phyloP scores from a whole-genome alignment of 805 yeast species.

The Kluyveromyces starmeri region DNA sequence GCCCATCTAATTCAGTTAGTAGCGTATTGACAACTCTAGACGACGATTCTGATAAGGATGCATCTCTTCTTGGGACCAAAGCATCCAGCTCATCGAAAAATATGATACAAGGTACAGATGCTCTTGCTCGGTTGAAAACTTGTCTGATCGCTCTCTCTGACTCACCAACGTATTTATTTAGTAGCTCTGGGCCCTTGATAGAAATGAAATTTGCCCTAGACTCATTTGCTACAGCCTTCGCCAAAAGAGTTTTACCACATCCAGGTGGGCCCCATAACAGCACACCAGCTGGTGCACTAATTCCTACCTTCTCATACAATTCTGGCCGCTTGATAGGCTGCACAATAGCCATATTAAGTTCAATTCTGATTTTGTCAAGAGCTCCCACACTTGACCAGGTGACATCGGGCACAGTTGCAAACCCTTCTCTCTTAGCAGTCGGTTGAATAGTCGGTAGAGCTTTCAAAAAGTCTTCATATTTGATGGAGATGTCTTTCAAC shows the following conservation, averaged over 20 bases:
- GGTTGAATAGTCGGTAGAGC: slow-evolving; percentile 95
- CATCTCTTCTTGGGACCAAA: slow-evolving; percentile 86
- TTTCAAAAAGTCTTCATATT: slow-evolving; percentile 65
- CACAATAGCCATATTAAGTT: slow-evolving; percentile 93
- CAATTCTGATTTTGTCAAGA: slow-evolving; percentile 66
- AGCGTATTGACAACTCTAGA: slow-evolving; percentile 92
- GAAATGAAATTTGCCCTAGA: slow-evolving; percentile 93
- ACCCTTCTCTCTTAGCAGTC: slow-evolving; percentile 95
- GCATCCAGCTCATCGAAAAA: slow-evolving; percentile 97
- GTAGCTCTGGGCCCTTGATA: slow-evolving; percentile 89
- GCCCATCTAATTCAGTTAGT: slow-evolving; percentile 89
- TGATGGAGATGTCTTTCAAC: slow-evolving; percentile 65
- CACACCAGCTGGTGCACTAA: slow-evolving; percentile 94
- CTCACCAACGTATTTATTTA: slow-evolving; percentile 94
- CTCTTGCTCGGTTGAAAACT: slow-evolving; percentile 85
- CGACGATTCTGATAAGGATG: slow-evolving; percentile 78
- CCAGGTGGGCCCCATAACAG: slow-evolving; percentile 99
- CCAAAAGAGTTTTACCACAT: slow-evolving; percentile 92
- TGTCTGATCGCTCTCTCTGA: slow-evolving; percentile 90
- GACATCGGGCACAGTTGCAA: slow-evolving; percentile 97
- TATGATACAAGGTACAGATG: slow-evolving; percentile 87
- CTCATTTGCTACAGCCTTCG: slow-evolving; percentile 97
- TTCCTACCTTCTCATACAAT: slow-evolving; percentile 80
- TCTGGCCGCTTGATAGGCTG: slow-evolving; percentile 95
- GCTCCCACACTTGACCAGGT: slow-evolving; percentile 97